phyloP scores from a whole-genome alignment of 2,329 filamentous ascomycete genomes.

The Penicillium sp. region DNA sequence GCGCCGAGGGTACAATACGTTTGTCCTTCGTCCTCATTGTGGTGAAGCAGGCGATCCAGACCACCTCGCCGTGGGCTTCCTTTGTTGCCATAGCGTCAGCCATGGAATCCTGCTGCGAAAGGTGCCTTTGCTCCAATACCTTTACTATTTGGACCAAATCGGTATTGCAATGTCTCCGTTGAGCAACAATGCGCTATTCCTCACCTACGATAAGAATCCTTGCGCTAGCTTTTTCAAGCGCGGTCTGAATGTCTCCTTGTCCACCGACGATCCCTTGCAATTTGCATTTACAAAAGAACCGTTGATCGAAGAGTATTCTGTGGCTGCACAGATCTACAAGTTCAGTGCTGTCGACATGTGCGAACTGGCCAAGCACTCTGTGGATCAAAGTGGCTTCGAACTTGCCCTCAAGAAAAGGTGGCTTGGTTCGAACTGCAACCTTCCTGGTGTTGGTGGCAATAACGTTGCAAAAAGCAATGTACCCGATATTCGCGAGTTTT shows the following conservation, averaged over 20 bases:
- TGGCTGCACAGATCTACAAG: constrained; percentile 98
- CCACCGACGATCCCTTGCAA: constrained; percentile 92
- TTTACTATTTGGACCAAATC: constrained; percentile 97
- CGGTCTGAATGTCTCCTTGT: constrained; percentile 90
- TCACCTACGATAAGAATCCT: constrained; percentile 94
- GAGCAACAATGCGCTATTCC: constrained; percentile 93
- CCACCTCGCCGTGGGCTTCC: constrained; percentile 81
- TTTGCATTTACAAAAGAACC: constrained; percentile 99
- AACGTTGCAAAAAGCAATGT: constrained; percentile 95
- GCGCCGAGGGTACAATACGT: constrained; percentile 89
- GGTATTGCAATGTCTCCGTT: constrained; percentile 99
- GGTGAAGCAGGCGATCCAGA: constrained; percentile 96
- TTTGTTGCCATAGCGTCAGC: constrained; percentile 95
- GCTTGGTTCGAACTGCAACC: constrained; percentile 72
- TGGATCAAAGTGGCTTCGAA: constrained; percentile 92
- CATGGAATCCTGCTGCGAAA: constrained; percentile 90
- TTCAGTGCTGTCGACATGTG: constrained; percentile 97
- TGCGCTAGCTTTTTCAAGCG: constrained; percentile 94
- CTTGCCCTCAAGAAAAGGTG: constrained; percentile 82
- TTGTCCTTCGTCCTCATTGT: constrained; percentile 86
- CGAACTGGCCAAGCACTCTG: constrained; percentile 91
- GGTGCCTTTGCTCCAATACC: constrained; percentile 88
- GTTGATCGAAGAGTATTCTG: constrained; percentile 94
- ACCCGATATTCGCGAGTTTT: constrained; percentile 84
- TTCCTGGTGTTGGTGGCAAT: constrained; percentile 77